Conservation (phyloP, 768 basidiomycete species). For the Roridomyces roridus region DNA sequence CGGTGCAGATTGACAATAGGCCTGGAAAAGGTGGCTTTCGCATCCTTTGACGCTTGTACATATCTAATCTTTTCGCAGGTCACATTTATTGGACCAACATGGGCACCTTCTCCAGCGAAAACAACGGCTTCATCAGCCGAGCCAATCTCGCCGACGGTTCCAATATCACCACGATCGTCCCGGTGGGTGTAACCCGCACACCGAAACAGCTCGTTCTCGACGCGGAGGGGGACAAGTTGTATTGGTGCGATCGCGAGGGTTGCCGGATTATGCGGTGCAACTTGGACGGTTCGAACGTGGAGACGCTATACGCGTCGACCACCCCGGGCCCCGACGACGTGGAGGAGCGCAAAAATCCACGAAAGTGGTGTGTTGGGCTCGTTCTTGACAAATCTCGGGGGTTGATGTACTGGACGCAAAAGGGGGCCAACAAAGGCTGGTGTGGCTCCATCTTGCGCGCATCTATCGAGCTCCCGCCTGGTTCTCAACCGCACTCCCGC, state of each 20-base stretch:
- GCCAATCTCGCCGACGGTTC: slow-evolving; percentile 23
- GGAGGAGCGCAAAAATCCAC: slow-evolving; percentile 19
- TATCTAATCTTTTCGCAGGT: too few relatives aligned
- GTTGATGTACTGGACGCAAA: slow-evolving; percentile 25
- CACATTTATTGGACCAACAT: slow-evolving; percentile 26
- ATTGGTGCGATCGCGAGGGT: slow-evolving; percentile 27
- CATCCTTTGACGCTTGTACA: background rate
- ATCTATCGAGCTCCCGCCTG: background rate
- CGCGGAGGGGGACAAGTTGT: slow-evolving; percentile 9
- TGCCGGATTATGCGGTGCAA: slow-evolving; percentile 20
- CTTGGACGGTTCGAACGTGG: slow-evolving; percentile 18
- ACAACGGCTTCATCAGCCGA: slow-evolving; percentile 21
- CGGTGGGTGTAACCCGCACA: slow-evolving; percentile 18
- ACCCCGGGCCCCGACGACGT: too few relatives aligned
- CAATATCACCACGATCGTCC: slow-evolving; percentile 14
- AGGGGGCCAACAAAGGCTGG: slow-evolving; percentile 16
- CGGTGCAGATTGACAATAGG: slow-evolving; percentile 22
- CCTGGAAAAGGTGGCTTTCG: slow-evolving; percentile 17
- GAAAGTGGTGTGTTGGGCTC: slow-evolving; percentile 24
- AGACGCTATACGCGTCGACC: slow-evolving; percentile 18
- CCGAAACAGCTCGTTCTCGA: slow-evolving; percentile 24
- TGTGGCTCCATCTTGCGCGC: slow-evolving; percentile 21
- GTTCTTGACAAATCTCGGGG: slow-evolving; percentile 12
- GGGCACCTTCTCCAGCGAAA: slow-evolving; percentile 9
- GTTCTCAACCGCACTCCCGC: background rate